Evolutionary conservation across 208 protist genomes (phyloP), one percentile per base, ranked within the genome.

Genomic region (Sergeia podlipaevii): DNA sequence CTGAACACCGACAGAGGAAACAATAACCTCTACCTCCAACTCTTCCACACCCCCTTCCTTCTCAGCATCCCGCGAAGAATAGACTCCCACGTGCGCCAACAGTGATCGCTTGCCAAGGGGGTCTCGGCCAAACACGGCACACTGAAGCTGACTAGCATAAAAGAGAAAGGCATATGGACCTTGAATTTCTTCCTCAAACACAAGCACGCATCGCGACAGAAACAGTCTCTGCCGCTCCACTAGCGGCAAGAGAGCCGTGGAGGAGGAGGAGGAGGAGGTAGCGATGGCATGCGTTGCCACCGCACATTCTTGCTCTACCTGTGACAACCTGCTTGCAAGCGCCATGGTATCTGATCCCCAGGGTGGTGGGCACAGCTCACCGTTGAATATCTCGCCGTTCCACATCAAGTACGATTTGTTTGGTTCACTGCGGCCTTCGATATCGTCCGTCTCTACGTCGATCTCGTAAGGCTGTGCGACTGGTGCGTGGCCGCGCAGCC

Each of bases 341-440:
- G 67, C 70, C 28, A 70, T 70, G 3, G 87, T 94, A 65, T 94
- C 87, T 11, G 78, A 89, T n/a, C 62, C 75, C 60, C 68, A 74
- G 34, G 74, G 64, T 13, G 82, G 63, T 2, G 81, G 70, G 33
- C 79, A 78, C 33, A 94, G 45, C 10, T 63, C 28, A 7, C 88
- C 88, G 32, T 77, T 74, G 55, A 95, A 95, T 30, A 95, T 82
- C 53, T 95, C 88, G 0, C 88, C 88, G 58, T 95, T 95, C 84
- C 80, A 91, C 62, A 85, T 28, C 60, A 95, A 64, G 28, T 84
- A 94, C 20, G 59, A 73, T 29, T 47, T 60, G 23, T 56, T 59
- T 70, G 74, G 23, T 43, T 55, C 39, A 46, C 42, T 42, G 33
- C 51, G 29, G n/a, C 60, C 34, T 51, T 70, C 62, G 5, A 69